These are phyloP conservation scores for Coemansia sp. DNA, from an alignment of 192 early-diverging fungal genomes.

Conservation along the genomic window DNA sequence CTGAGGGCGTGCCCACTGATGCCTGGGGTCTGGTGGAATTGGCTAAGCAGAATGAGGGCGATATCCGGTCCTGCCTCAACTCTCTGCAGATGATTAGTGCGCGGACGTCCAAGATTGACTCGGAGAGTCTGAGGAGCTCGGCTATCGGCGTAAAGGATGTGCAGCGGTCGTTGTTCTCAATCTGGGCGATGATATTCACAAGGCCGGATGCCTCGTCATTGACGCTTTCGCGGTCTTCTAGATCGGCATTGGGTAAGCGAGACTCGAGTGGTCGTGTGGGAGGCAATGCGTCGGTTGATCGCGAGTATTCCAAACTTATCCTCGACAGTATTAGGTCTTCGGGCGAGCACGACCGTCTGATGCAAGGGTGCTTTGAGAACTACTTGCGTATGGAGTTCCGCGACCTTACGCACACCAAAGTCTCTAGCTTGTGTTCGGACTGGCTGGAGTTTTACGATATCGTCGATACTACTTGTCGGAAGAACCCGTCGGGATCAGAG, in stretches of 20 bases:
- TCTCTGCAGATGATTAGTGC: constrained; percentile 65
- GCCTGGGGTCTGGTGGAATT: constrained; percentile 72
- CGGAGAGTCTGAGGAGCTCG: constrained; percentile 51
- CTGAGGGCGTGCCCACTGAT: constrained; percentile 73
- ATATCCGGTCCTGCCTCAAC: constrained; percentile 87
- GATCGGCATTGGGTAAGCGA: constrained; percentile 15
- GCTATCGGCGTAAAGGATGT: constrained; percentile 80
- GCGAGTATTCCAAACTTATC: constrained; percentile 37
- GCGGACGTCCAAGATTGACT: constrained; percentile 26
- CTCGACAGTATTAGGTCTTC: constrained; percentile 49
- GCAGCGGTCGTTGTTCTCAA: constrained; percentile 69
- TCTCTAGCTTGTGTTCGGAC: constrained; percentile 62
- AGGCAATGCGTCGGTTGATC: constrained; percentile 8
- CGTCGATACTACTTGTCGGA: constrained; percentile 47
- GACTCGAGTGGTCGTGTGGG: background rate
- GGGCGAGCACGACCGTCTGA: constrained; percentile 85
- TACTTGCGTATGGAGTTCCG: constrained; percentile 79
- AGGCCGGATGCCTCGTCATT: constrained; percentile 24
- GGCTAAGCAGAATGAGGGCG: constrained; percentile 77
- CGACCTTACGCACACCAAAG: constrained; percentile 67
- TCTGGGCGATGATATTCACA: constrained; percentile 84
- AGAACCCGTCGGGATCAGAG: constrained; percentile 37
- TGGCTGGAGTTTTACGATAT: constrained; percentile 85
- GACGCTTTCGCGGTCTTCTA: constrained; percentile 4
- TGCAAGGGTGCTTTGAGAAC: constrained; percentile 92